These are phyloP conservation scores for Gnomoniopsis smithogilvyi DNA, from an alignment of 2,329 filamentous ascomycete species.

Conservation along the genomic window DNA sequence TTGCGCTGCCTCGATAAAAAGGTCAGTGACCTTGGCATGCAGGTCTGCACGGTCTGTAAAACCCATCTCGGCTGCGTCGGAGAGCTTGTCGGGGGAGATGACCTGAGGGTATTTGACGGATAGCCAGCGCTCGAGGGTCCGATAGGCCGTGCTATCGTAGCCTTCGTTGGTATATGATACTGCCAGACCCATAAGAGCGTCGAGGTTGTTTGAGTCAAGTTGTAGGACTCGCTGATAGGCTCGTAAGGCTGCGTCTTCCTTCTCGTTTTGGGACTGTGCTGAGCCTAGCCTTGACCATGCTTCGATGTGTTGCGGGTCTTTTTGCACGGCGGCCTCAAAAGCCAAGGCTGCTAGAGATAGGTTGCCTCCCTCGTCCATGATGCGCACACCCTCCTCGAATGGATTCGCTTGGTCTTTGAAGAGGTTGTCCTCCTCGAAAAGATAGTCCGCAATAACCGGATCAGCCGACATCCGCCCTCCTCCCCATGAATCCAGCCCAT, in stretches of 20 bases:
- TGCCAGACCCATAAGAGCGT: constrained; percentile 89
- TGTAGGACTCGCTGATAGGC: constrained; percentile 89
- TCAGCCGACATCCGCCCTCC: constrained; percentile 61
- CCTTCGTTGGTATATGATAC: constrained; percentile 99
- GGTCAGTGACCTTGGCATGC: constrained; percentile 83
- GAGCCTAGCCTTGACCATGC: constrained; percentile 92
- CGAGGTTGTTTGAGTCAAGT: constrained; percentile 80
- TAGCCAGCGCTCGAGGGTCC: constrained; percentile 94
- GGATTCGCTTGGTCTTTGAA: constrained; percentile 80
- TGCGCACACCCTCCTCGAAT: constrained; percentile 88
- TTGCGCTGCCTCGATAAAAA: constrained; percentile 91
- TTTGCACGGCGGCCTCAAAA: constrained; percentile 93
- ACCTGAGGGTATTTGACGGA: constrained; percentile 91
- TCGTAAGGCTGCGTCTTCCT: constrained; percentile 92
- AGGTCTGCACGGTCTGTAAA: constrained; percentile 90
- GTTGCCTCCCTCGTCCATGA: constrained; percentile 91
- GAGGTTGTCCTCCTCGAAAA: constrained; percentile 92
- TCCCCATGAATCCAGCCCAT: constrained; percentile 66
- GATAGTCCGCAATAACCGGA: constrained; percentile 80
- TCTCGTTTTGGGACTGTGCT: constrained; percentile 97
- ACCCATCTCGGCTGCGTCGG: constrained; percentile 76
- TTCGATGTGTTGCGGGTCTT: constrained; percentile 80
- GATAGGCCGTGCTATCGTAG: constrained; percentile 95
- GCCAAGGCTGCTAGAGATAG: constrained; percentile 89
- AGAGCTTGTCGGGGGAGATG: constrained; percentile 68